phyloP scores from a whole-genome alignment of 768 basidiomycete genomes.

The Artomyces pyxidatus region DNA sequence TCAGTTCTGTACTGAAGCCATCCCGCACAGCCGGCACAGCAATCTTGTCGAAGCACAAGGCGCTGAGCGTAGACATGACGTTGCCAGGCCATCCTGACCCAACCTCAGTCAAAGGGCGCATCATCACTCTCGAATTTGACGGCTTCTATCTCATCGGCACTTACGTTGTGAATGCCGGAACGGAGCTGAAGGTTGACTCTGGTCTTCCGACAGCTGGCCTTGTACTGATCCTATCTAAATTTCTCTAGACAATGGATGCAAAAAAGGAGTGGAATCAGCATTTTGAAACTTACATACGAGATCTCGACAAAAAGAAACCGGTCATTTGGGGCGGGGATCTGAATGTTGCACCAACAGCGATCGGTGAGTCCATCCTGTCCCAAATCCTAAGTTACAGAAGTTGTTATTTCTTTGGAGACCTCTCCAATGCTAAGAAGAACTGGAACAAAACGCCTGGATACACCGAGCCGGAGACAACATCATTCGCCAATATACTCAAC shows the following conservation, averaged over 20 bases:
- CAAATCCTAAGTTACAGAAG: too few relatives aligned
- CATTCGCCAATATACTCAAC: slow-evolving; percentile 61
- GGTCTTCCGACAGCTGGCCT: not conserved
- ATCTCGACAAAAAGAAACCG: slow-evolving; percentile 69
- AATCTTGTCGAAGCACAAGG: slow-evolving; percentile 69
- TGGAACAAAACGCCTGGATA: slow-evolving; percentile 89
- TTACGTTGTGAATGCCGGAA: slow-evolving; percentile 81
- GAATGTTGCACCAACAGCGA: slow-evolving; percentile 76
- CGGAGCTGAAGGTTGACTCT: slow-evolving; percentile 47
- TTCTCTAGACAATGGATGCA: slow-evolving; percentile 53
- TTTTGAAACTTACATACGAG: slow-evolving; percentile 65
- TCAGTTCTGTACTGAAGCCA: too few relatives aligned
- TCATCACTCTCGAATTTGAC: slow-evolving; percentile 76
- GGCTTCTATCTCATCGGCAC: slow-evolving; percentile 65
- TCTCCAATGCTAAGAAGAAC: slow-evolving; percentile 60
- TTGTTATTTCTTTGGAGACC: slow-evolving; percentile 44
- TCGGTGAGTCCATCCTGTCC: slow-evolving; percentile 46
- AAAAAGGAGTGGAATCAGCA: slow-evolving; percentile 78
- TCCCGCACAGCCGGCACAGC: slow-evolving; percentile 76
- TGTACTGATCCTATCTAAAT: not conserved
- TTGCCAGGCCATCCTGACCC: slow-evolving; percentile 74
- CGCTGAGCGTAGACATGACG: slow-evolving; percentile 52
- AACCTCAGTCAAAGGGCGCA: slow-evolving; percentile 59
- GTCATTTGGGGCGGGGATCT: slow-evolving; percentile 87
- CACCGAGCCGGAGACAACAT: slow-evolving; percentile 72